Evolutionary conservation across 768 basidiomycete genomes (phyloP).

Genomic region (Leccinellum luteum): DNA sequence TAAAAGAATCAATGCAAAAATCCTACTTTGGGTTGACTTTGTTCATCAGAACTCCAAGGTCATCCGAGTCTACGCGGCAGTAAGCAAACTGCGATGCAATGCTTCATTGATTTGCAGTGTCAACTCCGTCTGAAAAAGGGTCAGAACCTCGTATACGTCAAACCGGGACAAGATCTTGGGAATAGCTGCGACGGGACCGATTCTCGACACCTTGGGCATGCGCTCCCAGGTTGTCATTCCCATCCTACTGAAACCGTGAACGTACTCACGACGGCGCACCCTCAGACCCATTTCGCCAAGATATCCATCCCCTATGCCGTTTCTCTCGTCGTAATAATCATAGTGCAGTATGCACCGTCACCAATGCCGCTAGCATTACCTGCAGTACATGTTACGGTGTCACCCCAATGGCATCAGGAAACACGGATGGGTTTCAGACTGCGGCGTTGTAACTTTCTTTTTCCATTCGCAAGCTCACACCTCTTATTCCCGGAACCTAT

Average conservation of each 20-base stretch:
- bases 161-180: constrained; percentile 61
- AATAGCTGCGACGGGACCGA: constrained; percentile 69
- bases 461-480: constrained; percentile 17
- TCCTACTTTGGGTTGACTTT: constrained; percentile 85
- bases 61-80: constrained; percentile 82
- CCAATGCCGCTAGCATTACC: constrained; percentile 89
- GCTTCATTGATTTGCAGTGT: constrained; percentile 76
- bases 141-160: constrained; percentile 67
- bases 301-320: constrained; percentile 80
- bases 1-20: not conserved
- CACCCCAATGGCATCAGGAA: constrained; percentile 80
- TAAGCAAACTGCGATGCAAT: constrained; percentile 91
- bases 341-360: constrained; percentile 88
- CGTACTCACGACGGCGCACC: constrained; percentile 72
- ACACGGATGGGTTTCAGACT: constrained; percentile 86
- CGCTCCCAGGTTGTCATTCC: constrained; percentile 5
- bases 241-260: not conserved
- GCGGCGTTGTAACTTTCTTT: too few species aligned
- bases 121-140: not conserved
- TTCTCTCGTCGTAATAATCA: constrained; percentile 79
- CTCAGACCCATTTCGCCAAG: constrained; percentile 81
- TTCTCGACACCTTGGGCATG: constrained; percentile 55
- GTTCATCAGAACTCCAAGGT: constrained; percentile 69
- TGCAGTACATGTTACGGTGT: constrained; percentile 71
- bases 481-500: constrained; percentile 3